Percentiles rank a stretch among this genome's conserved stretches.
Evolutionary conservation across 2,329 filamentous ascomycete species (phyloP).

Genomic region (Didymellaceae sp.): DNA sequence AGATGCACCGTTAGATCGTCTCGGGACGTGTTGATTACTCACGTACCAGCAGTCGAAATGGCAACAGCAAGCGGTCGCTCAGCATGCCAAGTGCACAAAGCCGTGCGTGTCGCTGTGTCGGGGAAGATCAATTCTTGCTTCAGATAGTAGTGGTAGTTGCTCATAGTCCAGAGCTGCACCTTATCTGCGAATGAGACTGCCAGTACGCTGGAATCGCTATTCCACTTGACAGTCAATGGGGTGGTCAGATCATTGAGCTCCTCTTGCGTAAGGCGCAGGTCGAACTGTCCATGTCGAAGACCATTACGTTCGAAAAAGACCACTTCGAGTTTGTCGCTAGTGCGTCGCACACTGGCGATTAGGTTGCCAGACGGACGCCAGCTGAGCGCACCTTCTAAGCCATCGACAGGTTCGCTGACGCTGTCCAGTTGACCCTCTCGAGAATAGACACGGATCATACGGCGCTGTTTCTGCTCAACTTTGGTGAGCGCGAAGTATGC

Average conservation of each 20-base stretch:
- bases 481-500: constrained; percentile 87
- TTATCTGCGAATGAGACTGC: constrained; percentile 77
- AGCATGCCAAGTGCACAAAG: constrained; percentile 72
- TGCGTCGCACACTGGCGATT: constrained; percentile 81
- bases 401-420: constrained; percentile 92
- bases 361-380: constrained; percentile 93
- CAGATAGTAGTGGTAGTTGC: constrained; percentile 97
- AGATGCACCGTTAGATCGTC: not conserved
- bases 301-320: constrained; percentile 98
- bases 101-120: constrained; percentile 21
- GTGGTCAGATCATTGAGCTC: constrained; percentile 62
- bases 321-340: constrained; percentile 74
- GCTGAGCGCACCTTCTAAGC: constrained; percentile 83
- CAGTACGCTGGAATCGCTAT: constrained; percentile 87
- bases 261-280: constrained; percentile 70
- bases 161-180: constrained; percentile 94
- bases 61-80: constrained; percentile 78
- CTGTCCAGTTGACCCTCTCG: constrained; percentile 90
- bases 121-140: constrained; percentile 77
- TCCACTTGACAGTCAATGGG: constrained; percentile 79
- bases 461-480: constrained; percentile 70
- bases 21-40: not conserved
- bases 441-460: constrained; percentile 88
- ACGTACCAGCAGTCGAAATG: constrained; percentile 51
- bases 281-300: constrained; percentile 93